Evolutionary conservation across 345 rosid species (phyloP).

Genomic region (Bruguiera sexangula): DNA sequence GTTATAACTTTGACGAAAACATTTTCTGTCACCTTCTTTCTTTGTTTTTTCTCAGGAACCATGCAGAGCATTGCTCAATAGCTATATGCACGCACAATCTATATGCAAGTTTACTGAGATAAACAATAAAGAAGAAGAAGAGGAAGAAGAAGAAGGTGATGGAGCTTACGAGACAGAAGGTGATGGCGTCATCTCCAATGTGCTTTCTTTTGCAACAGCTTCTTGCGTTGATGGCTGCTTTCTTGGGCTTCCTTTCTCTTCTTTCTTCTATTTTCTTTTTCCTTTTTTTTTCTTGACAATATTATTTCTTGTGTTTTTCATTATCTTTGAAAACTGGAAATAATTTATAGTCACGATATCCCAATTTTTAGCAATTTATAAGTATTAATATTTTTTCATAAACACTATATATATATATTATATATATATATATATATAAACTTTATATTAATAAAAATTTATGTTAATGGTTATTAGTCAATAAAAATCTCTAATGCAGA

Average conservation of each 20-base stretch:
- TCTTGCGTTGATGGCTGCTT: background rate
- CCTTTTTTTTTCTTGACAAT: too few species aligned
- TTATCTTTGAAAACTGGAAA: background rate
- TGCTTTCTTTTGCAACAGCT: background rate
- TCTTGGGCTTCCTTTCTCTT: background rate
- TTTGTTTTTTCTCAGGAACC: background rate
- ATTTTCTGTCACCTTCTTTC: background rate
- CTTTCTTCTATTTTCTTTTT: background rate
- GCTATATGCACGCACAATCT: background rate
- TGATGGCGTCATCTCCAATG: background rate
- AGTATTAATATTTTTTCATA: too few species aligned
- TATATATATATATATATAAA: too few species aligned
- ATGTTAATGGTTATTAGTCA: too few species aligned
- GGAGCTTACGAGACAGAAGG: constrained; percentile 7
- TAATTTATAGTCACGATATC: too few species aligned
- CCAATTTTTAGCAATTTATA: too few species aligned
- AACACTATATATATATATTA: too few species aligned
- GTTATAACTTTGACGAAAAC: background rate
- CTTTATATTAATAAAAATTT: too few species aligned
- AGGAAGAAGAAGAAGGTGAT: background rate
- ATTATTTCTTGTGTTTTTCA: too few species aligned
- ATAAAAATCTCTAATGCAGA: too few species aligned
- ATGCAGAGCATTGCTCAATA: background rate
- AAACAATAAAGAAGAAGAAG: background rate
- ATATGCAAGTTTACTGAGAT: background rate